phyloP scores from a whole-genome alignment of 1,284 basidiomycete species.

The Tremellales sp. region DNA sequence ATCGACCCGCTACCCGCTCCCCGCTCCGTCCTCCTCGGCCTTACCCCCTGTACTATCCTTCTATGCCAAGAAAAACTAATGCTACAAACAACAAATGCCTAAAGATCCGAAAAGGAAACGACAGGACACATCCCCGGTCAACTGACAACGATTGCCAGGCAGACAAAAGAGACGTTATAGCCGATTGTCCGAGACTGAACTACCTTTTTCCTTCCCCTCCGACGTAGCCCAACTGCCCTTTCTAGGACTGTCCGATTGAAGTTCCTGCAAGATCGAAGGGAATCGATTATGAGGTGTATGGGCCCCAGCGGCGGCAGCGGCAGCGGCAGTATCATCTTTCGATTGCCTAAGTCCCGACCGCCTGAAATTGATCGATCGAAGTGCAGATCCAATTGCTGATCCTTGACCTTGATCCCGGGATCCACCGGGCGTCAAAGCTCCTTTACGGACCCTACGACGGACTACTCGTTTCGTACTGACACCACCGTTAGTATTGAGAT shows the following conservation, averaged over 20 bases:
- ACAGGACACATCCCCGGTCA: too few species aligned
- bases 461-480: constrained; percentile 18
- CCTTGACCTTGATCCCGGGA: background rate
- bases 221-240: background rate
- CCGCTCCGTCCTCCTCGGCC: too few species aligned
- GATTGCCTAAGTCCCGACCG: background rate
- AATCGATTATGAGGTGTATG: too few species aligned
- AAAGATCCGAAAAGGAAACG: too few species aligned
- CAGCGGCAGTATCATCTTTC: background rate
- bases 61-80: too few species aligned
- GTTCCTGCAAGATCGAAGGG: background rate
- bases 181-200: background rate
- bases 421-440: constrained; percentile 9
- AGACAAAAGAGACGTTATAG: too few species aligned
- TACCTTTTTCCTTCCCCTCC: background rate
- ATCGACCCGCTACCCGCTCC: too few species aligned
- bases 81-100: too few species aligned
- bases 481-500: background rate
- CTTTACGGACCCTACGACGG: constrained; percentile 11
- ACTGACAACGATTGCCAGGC: too few species aligned
- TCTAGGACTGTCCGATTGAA: background rate
- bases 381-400: background rate
- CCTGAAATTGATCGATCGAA: background rate
- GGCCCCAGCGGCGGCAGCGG: too few species aligned
- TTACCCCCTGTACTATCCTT: too few species aligned